Evolutionary conservation across 805 yeast genomes (phyloP), one percentile per base, ranked within the genome.

Genomic region (Diddensiella caesifluorescens): DNA sequence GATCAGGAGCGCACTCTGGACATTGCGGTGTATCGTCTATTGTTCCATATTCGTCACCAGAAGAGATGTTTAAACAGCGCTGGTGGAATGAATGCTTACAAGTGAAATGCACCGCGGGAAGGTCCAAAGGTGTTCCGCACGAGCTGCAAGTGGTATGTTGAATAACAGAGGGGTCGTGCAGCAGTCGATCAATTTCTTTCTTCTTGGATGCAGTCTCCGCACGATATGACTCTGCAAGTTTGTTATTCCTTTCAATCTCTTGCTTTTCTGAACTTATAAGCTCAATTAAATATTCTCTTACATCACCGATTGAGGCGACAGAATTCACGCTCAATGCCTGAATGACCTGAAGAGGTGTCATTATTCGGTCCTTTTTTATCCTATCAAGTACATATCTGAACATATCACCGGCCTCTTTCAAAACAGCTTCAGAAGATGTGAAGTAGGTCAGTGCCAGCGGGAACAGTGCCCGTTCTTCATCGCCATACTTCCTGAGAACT

Each of bases 41-140:
- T 12, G 36, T 46, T 9, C 22, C 35, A n/a, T 26, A 34, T 6
- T 34, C 41, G 22, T 43, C 35, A 18, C 28, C 49, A 18, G n/a
- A 20, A 33, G 59, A 61, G 45, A 61, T 41, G 18, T 39, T 42
- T 6, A 48, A 41, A 57, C 98, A 92, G 33, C 82, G 68, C 51
- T 82, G 84, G 56, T 92, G 97, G 56, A 77, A 88, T 2, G 92
- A 77, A 55, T 92, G 98, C 22, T 73, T 71, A 64, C 98, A 92
- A 49, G 78, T 75, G 66, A 90, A 92, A 53, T 85, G 94, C 0
- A 84, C 75, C 2, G 81, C 73, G 0, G 97, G 97, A 31, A 80
- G 69, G 45, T 85, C 94, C 16, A 90, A 63, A 9, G 74, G 70
- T 32, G 72, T 65, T 6, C 73, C 67, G 57, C 96, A 89, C 13